Evolutionary conservation across 179 eudicot genomes (phyloP), one percentile per base, ranked within the genome.

Genomic region (Monotropa hypopitys): DNA sequence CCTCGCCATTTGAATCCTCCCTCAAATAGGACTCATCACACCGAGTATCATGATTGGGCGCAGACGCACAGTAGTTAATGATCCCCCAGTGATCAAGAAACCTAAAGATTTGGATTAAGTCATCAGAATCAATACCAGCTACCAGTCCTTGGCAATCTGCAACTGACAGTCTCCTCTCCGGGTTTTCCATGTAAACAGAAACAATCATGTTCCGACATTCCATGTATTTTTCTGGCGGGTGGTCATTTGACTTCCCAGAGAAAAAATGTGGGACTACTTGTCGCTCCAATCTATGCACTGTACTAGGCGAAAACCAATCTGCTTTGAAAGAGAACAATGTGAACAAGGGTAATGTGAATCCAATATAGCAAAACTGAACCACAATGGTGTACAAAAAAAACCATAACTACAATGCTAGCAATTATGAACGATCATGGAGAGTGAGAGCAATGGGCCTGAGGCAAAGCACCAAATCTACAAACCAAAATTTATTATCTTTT

Each of bases 51-150:
- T 49, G 80, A 77, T 72, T 83, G 62, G 86, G 84, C 62, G 79
- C 81, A 30, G 88, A 79, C 53, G 92, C 91, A 86, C 90, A 89
- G 72, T 89, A 92, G 76, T 92, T 92, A 43, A 92, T 87, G 76
- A 92, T 87, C 30, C 97, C 97, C 97, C 97, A 92, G 73, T 91
- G 91, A 78, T 92, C 97, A 74, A 95, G 97, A 87, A 94, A 95
- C 76, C 97, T 88, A 75, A 90, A 82, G 43, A 95, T 87, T 61
- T 97, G 84, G 76, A 79, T 81, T 72, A 91, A 71, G 78, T 95
- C 99, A 51, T 91, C 97, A 67, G 45, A 51, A 54, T 86, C 89
- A 77, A 89, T 76, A 70, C 88, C 92, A 70, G 84, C 79, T 70
- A 77, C 84, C 78, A 90, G 70, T 9, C 83, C 87, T 54, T 86